A percentile compares a stretch with the other conserved stretches of the same genome.
These are phyloP conservation scores for Aspergillus thermomutatus DNA, from an alignment of 2,329 filamentous ascomycete genomes.

Conservation along the genomic window DNA sequence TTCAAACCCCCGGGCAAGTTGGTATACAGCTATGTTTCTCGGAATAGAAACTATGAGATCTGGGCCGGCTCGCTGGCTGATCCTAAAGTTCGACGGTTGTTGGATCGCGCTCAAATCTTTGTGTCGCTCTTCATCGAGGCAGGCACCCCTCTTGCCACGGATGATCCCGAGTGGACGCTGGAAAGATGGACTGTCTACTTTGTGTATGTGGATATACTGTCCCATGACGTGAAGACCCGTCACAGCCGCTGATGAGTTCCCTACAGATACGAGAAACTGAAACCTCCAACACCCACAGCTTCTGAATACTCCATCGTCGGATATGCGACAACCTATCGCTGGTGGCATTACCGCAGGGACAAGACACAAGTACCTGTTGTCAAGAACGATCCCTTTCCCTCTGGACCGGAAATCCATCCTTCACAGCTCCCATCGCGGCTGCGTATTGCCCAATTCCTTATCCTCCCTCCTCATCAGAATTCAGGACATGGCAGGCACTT, in stretches of 20 bases:
- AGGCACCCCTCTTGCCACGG: slow-evolving; percentile 70
- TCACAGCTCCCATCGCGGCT: slow-evolving; percentile 69
- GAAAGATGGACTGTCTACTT: slow-evolving; percentile 92
- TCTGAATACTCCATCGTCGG: slow-evolving; percentile 78
- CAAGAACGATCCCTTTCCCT: slow-evolving; percentile 41
- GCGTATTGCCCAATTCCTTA: slow-evolving; percentile 88
- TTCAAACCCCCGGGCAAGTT: slow-evolving; percentile 75
- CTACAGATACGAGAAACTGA: slow-evolving; percentile 54
- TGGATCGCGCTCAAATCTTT: slow-evolving; percentile 79
- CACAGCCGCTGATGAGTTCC: slow-evolving; percentile 14
- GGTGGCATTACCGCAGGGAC: slow-evolving; percentile 58
- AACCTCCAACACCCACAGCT: slow-evolving; percentile 42
- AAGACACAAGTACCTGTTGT: slow-evolving; percentile 37
- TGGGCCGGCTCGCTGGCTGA: slow-evolving; percentile 77
- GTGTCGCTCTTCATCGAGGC: slow-evolving; percentile 89
- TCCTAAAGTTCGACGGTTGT: slow-evolving; percentile 63
- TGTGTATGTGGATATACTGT: slow-evolving; percentile 51
- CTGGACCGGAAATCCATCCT: slow-evolving; percentile 46
- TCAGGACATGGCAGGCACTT: slow-evolving; percentile 75
- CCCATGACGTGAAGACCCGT: background rate
- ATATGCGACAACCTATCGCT: slow-evolving; percentile 86
- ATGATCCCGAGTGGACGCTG: slow-evolving; percentile 68
- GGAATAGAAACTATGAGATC: slow-evolving; percentile 70
- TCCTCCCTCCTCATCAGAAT: slow-evolving; percentile 82
- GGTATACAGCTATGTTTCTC: slow-evolving; percentile 60